A percentile compares a stretch with the other conserved stretches of the same genome.
Conservation (phyloP, 345 rosid genomes). For the Rhodamnia argentea region DNA sequence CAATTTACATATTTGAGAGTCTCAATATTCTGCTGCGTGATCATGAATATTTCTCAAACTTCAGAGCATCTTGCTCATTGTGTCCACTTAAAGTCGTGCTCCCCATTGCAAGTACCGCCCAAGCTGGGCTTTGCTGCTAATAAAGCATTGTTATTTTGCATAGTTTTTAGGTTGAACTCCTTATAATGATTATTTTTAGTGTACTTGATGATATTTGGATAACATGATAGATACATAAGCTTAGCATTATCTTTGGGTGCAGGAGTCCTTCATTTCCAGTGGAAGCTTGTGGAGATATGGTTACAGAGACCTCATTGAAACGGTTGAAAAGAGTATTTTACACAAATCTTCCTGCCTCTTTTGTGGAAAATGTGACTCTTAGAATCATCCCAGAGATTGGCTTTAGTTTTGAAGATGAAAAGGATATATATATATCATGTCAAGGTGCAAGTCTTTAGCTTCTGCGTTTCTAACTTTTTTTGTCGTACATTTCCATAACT, state of each 20-base stretch:
- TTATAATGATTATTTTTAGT: neutral
- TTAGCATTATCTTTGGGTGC: neutral
- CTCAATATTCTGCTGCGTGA: neutral
- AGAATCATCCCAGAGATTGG: neutral
- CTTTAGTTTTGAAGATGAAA: neutral
- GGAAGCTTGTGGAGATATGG: neutral
- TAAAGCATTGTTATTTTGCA: neutral
- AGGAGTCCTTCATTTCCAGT: neutral
- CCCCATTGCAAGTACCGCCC: neutral
- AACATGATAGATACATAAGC: neutral
- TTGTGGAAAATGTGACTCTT: slow-evolving; percentile 2
- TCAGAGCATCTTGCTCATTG: neutral
- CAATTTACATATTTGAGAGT: neutral
- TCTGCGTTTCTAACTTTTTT: neutral
- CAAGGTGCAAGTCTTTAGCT: neutral
- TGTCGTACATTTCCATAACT: neutral
- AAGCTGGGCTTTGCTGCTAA: neutral
- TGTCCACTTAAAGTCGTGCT: neutral
- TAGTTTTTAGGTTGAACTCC: neutral
- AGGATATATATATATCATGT: neutral
- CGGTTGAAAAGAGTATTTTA: neutral
- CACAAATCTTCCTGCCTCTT: slow-evolving; percentile 3
- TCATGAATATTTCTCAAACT: neutral
- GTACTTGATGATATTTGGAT: neutral
- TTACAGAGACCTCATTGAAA: neutral